Evolutionary conservation across 305 asterid genomes (phyloP).

Genomic region (Ajuga reptans): DNA sequence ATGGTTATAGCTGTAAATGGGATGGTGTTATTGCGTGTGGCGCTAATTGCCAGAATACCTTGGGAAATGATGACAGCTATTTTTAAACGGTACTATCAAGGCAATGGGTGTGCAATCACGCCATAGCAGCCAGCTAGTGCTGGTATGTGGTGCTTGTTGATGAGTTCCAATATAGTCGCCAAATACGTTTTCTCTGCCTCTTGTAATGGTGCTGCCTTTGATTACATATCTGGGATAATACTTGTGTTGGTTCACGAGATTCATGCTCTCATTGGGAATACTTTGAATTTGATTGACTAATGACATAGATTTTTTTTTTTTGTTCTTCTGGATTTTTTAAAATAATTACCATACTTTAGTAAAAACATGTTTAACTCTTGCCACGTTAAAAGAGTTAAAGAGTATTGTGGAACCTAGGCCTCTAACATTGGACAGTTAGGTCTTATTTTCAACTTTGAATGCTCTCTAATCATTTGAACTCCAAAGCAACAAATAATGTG

Average conservation of each 20-base stretch:
- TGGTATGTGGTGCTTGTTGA: background rate
- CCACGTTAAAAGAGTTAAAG: background rate
- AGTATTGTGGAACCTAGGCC: background rate
- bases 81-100: background rate
- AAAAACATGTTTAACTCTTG: background rate
- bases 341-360: conserved; percentile 1
- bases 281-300: background rate
- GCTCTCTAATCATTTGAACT: background rate
- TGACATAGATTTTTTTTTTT: background rate
- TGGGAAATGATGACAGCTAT: conserved; percentile 1
- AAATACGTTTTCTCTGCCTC: background rate
- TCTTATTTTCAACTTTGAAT: background rate
- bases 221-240: conserved; percentile 11
- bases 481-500: background rate
- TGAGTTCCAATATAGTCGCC: conserved; percentile 13
- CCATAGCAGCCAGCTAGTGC: conserved; percentile 13
- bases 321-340: background rate
- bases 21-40: background rate
- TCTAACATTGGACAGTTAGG: background rate
- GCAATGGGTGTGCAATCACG: conserved; percentile 12
- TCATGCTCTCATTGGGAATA: background rate
- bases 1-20: conserved; percentile 19
- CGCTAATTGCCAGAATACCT: conserved; percentile 23
- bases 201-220: conserved; percentile 5
- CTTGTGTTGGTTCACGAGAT: conserved; percentile 12